These are phyloP conservation scores for Polyplosphaeria fusca DNA, from an alignment of 495 filamentous ascomycete species.

Conservation along the genomic window DNA sequence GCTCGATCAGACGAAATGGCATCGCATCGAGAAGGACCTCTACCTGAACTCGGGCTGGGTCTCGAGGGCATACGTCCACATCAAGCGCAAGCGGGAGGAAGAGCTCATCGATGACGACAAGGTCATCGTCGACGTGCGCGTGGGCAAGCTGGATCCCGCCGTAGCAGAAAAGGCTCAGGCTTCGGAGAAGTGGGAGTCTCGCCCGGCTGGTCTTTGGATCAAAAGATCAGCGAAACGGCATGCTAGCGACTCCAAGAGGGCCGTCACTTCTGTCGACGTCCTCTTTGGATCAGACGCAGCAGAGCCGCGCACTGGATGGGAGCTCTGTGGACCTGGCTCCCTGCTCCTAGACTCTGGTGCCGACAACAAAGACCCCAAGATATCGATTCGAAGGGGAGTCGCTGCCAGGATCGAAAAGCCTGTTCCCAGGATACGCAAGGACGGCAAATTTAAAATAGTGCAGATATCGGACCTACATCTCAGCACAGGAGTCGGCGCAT, in stretches of 20 bases:
- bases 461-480: slow-evolving; percentile 89
- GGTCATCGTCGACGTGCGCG: slow-evolving; percentile 77
- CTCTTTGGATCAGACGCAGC: slow-evolving; percentile 92
- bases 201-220: slow-evolving; percentile 81
- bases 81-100: slow-evolving; percentile 84
- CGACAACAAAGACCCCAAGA: slow-evolving; percentile 61
- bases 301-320: slow-evolving; percentile 81
- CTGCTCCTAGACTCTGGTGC: slow-evolving; percentile 62
- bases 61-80: slow-evolving; percentile 76
- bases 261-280: slow-evolving; percentile 82
- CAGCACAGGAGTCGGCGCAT: slow-evolving; percentile 79
- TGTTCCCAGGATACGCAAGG: slow-evolving; percentile 70
- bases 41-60: slow-evolving; percentile 72
- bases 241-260: slow-evolving; percentile 71
- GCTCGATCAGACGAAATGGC: slow-evolving; percentile 73
- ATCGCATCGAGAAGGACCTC: slow-evolving; percentile 87
- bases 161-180: slow-evolving; percentile 55
- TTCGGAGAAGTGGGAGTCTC: slow-evolving; percentile 74
- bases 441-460: slow-evolving; percentile 97
- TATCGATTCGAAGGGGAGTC: slow-evolving; percentile 73
- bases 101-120: slow-evolving; percentile 71
- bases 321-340: slow-evolving; percentile 61
- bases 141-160: slow-evolving; percentile 72
- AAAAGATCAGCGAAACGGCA: slow-evolving; percentile 72
- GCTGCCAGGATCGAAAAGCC: slow-evolving; percentile 59